A percentile compares a stretch with the other conserved stretches of the same genome.
Conservation (phyloP, 768 basidiomycete species). For the Boletus speciosus region DNA sequence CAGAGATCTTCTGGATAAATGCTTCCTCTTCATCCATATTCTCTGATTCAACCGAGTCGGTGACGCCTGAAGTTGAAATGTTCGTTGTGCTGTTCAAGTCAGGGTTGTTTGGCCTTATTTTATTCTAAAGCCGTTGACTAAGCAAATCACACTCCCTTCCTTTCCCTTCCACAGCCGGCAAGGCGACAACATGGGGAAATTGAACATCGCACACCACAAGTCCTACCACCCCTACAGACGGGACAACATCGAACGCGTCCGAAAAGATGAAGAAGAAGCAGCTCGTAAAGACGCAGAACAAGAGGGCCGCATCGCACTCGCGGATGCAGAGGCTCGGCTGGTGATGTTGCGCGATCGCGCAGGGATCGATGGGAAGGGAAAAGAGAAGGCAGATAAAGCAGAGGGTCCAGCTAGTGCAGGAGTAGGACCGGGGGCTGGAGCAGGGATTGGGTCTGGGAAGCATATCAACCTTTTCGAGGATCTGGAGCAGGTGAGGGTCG, state of each 20-base stretch:
- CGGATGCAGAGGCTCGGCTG: conserved; percentile 80
- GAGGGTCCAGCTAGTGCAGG: conserved; percentile 1
- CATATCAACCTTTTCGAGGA: conserved; percentile 87
- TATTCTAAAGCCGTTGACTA: conserved; percentile 16
- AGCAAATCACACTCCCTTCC: background rate
- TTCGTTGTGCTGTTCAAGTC: background rate
- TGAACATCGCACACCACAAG: conserved; percentile 90
- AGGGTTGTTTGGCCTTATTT: conserved; percentile 14
- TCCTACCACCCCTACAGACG: conserved; percentile 84
- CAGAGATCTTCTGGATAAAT: conserved; percentile 1
- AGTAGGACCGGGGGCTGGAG: background rate
- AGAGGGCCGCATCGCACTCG: conserved; percentile 69
- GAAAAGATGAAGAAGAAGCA: conserved; percentile 81
- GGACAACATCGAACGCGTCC: conserved; percentile 80
- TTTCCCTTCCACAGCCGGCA: background rate
- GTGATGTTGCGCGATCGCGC: conserved; percentile 60
- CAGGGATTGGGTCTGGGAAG: conserved; percentile 38
- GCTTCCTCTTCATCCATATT: conserved; percentile 19
- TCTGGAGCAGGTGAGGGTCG: conserved; percentile 57
- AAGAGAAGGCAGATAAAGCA: conserved; percentile 33
- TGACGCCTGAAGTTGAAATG: background rate
- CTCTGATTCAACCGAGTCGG: background rate
- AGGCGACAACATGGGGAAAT: conserved; percentile 18
- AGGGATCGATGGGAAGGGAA: conserved; percentile 40
- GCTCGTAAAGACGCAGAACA: conserved; percentile 59